phyloP scores from a whole-genome alignment of 768 basidiomycete genomes.

The Boletus reticulatus region DNA sequence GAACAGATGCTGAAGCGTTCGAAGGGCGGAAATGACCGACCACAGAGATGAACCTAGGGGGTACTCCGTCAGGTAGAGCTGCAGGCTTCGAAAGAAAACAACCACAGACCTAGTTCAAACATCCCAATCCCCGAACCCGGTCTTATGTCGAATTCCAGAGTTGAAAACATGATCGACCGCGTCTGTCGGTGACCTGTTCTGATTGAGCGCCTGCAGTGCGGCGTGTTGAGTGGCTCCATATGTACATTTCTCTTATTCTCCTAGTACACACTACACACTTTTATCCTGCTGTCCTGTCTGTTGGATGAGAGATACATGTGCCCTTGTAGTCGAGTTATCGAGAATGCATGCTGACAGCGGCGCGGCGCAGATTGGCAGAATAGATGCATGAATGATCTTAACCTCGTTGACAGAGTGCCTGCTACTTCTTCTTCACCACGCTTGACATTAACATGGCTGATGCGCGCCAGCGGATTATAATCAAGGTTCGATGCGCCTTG shows the following conservation, averaged over 20 bases:
- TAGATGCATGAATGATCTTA: too few species aligned
- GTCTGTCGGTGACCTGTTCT: too few species aligned
- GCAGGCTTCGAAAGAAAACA: not conserved
- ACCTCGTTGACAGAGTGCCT: too few species aligned
- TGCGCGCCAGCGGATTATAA: slow-evolving; percentile 39
- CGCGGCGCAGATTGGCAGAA: too few species aligned
- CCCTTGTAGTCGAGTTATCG: too few species aligned
- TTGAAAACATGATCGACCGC: slow-evolving; percentile 51
- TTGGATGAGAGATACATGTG: too few species aligned
- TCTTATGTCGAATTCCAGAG: slow-evolving; percentile 70
- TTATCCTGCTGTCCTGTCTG: too few species aligned
- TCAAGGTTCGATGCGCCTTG: slow-evolving; percentile 35
- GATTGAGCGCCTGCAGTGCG: too few species aligned
- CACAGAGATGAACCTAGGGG: slow-evolving; percentile 70
- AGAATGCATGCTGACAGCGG: too few species aligned
- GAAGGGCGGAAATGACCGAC: slow-evolving; percentile 68
- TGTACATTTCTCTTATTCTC: too few species aligned
- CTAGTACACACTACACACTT: too few species aligned
- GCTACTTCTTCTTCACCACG: not conserved
- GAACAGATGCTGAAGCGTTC: slow-evolving; percentile 63
- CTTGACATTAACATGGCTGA: slow-evolving; percentile 32
- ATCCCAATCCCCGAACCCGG: slow-evolving; percentile 76
- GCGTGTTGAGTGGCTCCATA: too few species aligned
- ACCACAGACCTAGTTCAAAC: slow-evolving; percentile 64
- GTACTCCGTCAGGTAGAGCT: not conserved